Base-by-base conservation (phyloP, 2,329 filamentous ascomycete genomes). In the Alternaria atra region DNA sequence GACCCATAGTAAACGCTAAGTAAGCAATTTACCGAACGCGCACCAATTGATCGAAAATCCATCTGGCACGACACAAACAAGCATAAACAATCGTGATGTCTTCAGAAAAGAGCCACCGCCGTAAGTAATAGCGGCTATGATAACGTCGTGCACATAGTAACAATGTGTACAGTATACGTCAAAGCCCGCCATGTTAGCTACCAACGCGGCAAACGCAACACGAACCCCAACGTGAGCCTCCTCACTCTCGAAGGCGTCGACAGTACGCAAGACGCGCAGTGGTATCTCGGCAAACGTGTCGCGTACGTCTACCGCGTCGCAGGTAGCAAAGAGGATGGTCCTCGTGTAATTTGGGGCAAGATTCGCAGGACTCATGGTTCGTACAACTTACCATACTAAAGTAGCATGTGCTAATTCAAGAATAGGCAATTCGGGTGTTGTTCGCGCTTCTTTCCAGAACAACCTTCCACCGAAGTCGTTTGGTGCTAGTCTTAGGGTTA, bases 161-260 rank as follows among this genome's bases (percentile, higher is more conserved):
- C 39, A 30, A 43, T 34, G 17, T 52, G 40, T 40, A n/a, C 51
- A 62, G 60, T 62, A 46, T 62, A 62, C 39, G 55, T 62, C 42
- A 96, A 92, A 92, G 94, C 92, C 87, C 93, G 92, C 84, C 94
- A 97, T 89, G 85, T 97, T 85, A 94, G 91, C 85, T 97, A 97
- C 88, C 91, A 96, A 88, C 91, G 94, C 83, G 90, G 91, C 82
- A 93, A 94, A 87, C 64, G 63, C 60, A 67, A 64, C 56, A 63
- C 58, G 15, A 69, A 69, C 66, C 65, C 66, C 63, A 67, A 90
- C 85, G 94, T 91, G 78, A 92, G 91, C 82, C 87, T 97, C 84
- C 91, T 97, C 86, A 93, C 97, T 90, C 96, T 97, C 79, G 94
- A 97, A 88, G 94, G 94, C 83, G 94, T 97, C 78, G 93, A 95